A percentile compares a stretch with the other conserved stretches of the same genome.
phyloP scores from a whole-genome alignment of 192 early-diverging fungal species.

The Mortierella antarctica region DNA sequence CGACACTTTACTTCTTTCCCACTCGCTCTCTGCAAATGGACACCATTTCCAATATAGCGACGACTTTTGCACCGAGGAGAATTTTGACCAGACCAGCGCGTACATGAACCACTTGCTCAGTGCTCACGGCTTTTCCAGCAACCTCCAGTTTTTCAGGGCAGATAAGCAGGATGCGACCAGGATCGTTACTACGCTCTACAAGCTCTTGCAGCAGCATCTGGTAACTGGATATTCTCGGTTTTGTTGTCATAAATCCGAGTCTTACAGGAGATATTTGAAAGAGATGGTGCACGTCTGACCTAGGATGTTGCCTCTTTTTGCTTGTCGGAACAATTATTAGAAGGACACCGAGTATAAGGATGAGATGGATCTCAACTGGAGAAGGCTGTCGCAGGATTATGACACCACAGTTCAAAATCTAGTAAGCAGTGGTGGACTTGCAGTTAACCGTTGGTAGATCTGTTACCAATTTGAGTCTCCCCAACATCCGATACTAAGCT shows the following conservation, averaged over 20 bases:
- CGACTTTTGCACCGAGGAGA: conserved; percentile 39
- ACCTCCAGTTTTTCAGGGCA: conserved; percentile 24
- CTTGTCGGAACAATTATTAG: conserved; percentile 4
- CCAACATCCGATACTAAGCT: background rate
- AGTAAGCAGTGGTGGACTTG: background rate
- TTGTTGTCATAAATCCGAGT: background rate
- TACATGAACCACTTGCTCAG: conserved; percentile 42
- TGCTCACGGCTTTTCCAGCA: conserved; percentile 29
- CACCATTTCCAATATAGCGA: conserved; percentile 9
- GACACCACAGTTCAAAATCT: conserved; percentile 30
- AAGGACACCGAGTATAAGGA: conserved; percentile 48
- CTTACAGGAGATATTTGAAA: background rate
- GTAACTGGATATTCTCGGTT: conserved; percentile 1
- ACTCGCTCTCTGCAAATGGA: background rate
- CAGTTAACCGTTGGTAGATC: too few species aligned
- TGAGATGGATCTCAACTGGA: conserved; percentile 53
- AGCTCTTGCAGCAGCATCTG: conserved; percentile 43
- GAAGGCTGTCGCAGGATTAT: conserved; percentile 38
- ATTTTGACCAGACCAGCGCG: conserved; percentile 50
- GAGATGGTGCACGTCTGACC: too few species aligned
- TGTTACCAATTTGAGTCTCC: too few species aligned
- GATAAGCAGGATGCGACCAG: conserved; percentile 35
- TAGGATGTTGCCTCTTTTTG: background rate
- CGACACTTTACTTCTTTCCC: conserved; percentile 1
- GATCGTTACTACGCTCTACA: conserved; percentile 37